Conservation (phyloP, 2,329 filamentous ascomycete species). For the Ilyonectria destructans region DNA sequence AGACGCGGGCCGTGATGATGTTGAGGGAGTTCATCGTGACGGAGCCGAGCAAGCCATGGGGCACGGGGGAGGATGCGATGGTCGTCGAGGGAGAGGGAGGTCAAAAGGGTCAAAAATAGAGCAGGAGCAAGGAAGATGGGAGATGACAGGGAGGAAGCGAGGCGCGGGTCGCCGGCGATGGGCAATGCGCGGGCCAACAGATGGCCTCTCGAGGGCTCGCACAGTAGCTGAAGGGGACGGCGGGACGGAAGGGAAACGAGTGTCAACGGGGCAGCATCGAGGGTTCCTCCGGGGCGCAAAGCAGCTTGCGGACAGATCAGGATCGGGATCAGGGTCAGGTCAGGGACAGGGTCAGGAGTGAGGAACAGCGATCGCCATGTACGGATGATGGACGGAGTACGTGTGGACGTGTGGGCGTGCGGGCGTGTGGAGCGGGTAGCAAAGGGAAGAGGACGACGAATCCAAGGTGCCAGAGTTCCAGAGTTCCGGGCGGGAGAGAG, state of each 20-base stretch:
- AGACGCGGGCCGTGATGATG: constrained; percentile 89
- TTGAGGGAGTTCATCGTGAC: constrained; percentile 96
- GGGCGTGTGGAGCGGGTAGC: constrained; percentile 21
- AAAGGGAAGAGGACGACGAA: constrained; percentile 22
- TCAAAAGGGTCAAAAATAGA: constrained; percentile 23
- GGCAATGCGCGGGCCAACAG: constrained; percentile 37
- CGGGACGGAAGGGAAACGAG: constrained; percentile 41
- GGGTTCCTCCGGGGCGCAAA: constrained; percentile 25
- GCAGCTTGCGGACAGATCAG: constrained; percentile 38
- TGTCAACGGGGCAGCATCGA: constrained; percentile 48
- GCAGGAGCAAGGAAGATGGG: constrained; percentile 20
- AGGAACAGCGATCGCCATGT: constrained; percentile 22
- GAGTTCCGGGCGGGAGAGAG: constrained; percentile 30
- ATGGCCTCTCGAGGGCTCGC: constrained; percentile 27
- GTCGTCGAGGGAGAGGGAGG: constrained; percentile 17
- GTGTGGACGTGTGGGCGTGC: constrained; percentile 8
- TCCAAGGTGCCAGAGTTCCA: constrained; percentile 17
- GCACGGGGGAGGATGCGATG: constrained; percentile 33
- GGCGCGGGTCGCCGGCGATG: constrained; percentile 34
- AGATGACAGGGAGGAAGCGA: constrained; percentile 22
- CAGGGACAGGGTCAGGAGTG: constrained; percentile 23
- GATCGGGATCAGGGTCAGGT: constrained; percentile 31
- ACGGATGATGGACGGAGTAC: constrained; percentile 29
- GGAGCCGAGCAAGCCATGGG: constrained; percentile 70
- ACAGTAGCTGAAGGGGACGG: constrained; percentile 28